Evolutionary conservation across 2,329 filamentous ascomycete species (phyloP).

Genomic region (Falciphora oryzae): DNA sequence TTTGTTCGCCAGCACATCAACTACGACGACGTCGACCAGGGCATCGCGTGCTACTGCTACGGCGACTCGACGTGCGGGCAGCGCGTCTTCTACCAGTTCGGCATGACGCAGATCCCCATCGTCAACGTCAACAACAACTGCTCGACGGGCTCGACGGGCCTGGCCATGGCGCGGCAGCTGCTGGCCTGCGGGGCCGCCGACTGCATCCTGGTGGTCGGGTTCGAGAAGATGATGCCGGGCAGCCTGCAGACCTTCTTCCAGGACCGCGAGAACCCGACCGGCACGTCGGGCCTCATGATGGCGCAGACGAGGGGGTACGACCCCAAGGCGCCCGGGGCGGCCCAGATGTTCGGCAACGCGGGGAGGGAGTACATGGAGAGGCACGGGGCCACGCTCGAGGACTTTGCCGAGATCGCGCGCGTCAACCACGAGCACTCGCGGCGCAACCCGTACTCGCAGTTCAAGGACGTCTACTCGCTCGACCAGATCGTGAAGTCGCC

Average conservation of each 20-base stretch:
- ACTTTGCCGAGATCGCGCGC: constrained; percentile 92
- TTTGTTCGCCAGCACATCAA: constrained; percentile 57
- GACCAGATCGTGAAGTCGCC: constrained; percentile 73
- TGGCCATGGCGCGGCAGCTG: constrained; percentile 76
- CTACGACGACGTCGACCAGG: constrained; percentile 94
- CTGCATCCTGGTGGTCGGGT: constrained; percentile 86
- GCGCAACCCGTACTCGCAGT: constrained; percentile 96
- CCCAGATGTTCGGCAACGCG: constrained; percentile 94
- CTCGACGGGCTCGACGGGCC: constrained; percentile 86
- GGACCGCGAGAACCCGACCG: constrained; percentile 75
- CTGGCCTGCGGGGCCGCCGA: constrained; percentile 76
- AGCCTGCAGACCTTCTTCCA: constrained; percentile 78
- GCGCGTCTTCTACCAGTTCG: constrained; percentile 97
- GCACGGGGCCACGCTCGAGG: constrained; percentile 75
- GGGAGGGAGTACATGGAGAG: constrained; percentile 93
- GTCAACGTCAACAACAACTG: constrained; percentile 99
- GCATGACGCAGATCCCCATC: constrained; percentile 92
- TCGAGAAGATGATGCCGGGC: constrained; percentile 98
- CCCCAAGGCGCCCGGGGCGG: constrained; percentile 76
- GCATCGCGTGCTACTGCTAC: constrained; percentile 96
- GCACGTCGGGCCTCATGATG: constrained; percentile 73
- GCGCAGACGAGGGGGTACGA: constrained; percentile 66
- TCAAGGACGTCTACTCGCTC: constrained; percentile 83
- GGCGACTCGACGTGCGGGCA: constrained; percentile 93
- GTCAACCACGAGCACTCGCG: constrained; percentile 90